phyloP scores from a whole-genome alignment of 2,329 filamentous ascomycete genomes.

The Clarireedia sp. region DNA sequence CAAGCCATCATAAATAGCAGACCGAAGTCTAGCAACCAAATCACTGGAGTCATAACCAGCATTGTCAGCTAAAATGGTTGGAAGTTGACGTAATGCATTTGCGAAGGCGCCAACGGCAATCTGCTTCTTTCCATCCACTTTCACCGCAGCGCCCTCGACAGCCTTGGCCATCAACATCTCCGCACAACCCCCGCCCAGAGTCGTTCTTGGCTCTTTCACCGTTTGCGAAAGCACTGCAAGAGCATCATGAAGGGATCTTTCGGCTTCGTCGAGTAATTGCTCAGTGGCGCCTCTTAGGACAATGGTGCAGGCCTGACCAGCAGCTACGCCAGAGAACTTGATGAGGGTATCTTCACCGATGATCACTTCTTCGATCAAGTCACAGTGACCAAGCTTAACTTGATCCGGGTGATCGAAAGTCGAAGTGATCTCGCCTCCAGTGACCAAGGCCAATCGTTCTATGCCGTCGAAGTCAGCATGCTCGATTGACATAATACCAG shows the following conservation, averaged over 20 bases:
- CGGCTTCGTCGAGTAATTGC: constrained; percentile 92
- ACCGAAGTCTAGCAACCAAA: constrained; percentile 81
- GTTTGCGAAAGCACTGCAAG: constrained; percentile 95
- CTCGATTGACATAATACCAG: constrained; percentile 96
- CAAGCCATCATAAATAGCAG: constrained; percentile 91
- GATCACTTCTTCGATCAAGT: constrained; percentile 94
- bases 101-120: constrained; percentile 88
- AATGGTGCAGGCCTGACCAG: constrained; percentile 90
- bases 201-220: constrained; percentile 87
- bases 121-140: constrained; percentile 94
- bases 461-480: constrained; percentile 99
- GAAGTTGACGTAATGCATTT: constrained; percentile 80
- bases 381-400: constrained; percentile 91
- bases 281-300: constrained; percentile 94
- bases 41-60: constrained; percentile 94
- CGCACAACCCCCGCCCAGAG: constrained; percentile 88
- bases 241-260: constrained; percentile 92
- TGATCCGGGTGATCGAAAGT: constrained; percentile 98
- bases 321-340: constrained; percentile 92
- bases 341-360: constrained; percentile 97
- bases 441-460: constrained; percentile 88
- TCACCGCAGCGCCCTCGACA: constrained; percentile 85
- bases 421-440: constrained; percentile 92
- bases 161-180: constrained; percentile 99
- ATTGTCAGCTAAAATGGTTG: constrained; percentile 95